Percentiles rank a stretch among this genome's conserved stretches.
These are phyloP conservation scores for Cordyceps farinosa DNA, from an alignment of 2,329 filamentous ascomycete species.

Conservation along the genomic window DNA sequence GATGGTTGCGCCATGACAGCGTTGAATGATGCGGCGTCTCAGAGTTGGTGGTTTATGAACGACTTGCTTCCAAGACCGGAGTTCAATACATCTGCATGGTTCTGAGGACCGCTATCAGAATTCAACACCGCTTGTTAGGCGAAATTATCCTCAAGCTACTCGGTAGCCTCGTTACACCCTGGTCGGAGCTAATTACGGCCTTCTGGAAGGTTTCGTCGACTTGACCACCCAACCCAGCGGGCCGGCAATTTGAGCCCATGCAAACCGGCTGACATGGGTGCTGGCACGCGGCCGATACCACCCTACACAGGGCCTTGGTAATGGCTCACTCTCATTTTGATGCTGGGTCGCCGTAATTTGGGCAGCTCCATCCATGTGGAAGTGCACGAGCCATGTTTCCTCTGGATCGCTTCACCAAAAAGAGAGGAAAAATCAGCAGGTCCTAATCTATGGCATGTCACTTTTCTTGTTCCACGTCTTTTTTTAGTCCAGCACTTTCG, in stretches of 20 bases:
- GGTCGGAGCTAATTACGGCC: conserved; percentile 17
- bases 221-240: conserved; percentile 17
- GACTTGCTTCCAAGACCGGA: neutral
- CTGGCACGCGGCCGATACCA: neutral
- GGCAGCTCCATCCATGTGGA: neutral
- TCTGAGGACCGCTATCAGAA: neutral
- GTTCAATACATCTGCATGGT: neutral
- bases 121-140: neutral
- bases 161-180: conserved; percentile 11
- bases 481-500: neutral
- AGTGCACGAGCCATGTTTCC: conserved; percentile 3
- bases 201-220: conserved; percentile 23
- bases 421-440: neutral
- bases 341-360: conserved; percentile 7
- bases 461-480: neutral
- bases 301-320: neutral
- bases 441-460: conserved; percentile 2
- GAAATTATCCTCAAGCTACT: neutral
- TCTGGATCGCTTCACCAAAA: neutral
- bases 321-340: neutral
- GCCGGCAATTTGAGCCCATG: conserved; percentile 18
- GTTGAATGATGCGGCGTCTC: neutral
- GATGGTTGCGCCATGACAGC: neutral
- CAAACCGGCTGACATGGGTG: conserved; percentile 1
- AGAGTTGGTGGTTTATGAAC: too few species aligned